These are phyloP conservation scores for Sphaceloma murrayae DNA, from an alignment of 2,329 filamentous ascomycete genomes.

Conservation along the genomic window DNA sequence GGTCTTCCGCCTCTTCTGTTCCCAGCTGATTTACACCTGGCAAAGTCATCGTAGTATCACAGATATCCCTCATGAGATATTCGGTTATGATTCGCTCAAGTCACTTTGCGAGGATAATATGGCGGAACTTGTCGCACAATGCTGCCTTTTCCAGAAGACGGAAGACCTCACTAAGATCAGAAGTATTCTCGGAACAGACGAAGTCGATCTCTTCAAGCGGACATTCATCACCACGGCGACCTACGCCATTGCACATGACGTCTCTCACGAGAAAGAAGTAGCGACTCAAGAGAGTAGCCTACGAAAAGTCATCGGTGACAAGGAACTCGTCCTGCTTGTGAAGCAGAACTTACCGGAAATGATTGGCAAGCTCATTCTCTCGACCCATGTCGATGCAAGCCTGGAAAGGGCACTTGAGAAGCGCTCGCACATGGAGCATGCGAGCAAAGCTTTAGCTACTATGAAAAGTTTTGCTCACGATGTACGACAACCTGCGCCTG, in stretches of 20 bases:
- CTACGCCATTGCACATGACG: constrained; percentile 74
- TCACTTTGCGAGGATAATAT: constrained; percentile 63
- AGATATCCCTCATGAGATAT: constrained; percentile 76
- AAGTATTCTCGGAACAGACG: constrained; percentile 44
- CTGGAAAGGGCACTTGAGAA: constrained; percentile 47
- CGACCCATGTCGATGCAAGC: constrained; percentile 61
- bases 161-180: constrained; percentile 54
- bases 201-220: constrained; percentile 49
- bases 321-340: constrained; percentile 51
- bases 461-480: constrained; percentile 65
- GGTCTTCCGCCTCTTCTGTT: constrained; percentile 74
- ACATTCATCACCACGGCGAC: constrained; percentile 73
- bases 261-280: constrained; percentile 30
- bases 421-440: constrained; percentile 43
- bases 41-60: constrained; percentile 55
- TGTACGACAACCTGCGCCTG: constrained; percentile 54
- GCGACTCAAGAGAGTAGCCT: constrained; percentile 51
- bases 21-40: constrained; percentile 89
- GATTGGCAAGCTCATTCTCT: constrained; percentile 63
- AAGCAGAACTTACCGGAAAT: constrained; percentile 66
- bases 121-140: constrained; percentile 67
- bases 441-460: constrained; percentile 53
- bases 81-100: constrained; percentile 61
- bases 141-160: constrained; percentile 70
- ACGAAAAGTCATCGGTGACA: constrained; percentile 55